Evolutionary conservation across 2,329 filamentous ascomycete species (phyloP).

Genomic region (Penicillium sp.): DNA sequence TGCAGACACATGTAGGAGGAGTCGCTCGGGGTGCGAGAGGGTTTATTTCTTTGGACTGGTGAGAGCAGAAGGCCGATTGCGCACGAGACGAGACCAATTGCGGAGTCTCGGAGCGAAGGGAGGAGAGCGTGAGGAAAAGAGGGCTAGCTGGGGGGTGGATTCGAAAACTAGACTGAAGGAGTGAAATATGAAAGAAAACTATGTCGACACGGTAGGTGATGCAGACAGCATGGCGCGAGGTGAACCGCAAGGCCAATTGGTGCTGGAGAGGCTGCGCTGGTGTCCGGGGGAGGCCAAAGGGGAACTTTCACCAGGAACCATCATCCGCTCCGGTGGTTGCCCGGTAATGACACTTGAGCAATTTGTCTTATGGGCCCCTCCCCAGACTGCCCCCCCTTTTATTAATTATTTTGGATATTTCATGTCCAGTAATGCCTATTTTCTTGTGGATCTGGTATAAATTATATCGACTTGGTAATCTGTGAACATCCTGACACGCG

Average conservation of each 20-base stretch:
- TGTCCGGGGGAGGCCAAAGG: conserved; percentile 13
- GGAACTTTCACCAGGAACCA: conserved; percentile 16
- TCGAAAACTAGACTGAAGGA: conserved; percentile 8
- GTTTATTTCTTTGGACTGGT: neutral
- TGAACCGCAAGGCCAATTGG: conserved; percentile 14
- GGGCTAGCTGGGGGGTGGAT: neutral
- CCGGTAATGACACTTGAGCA: conserved; percentile 14
- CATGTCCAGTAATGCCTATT: neutral
- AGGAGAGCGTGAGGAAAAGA: conserved; percentile 6
- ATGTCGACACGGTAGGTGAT: conserved; percentile 1
- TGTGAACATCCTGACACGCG: neutral
- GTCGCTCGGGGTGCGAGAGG: neutral
- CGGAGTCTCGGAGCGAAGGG: conserved; percentile 14
- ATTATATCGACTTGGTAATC: neutral
- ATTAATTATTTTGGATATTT: neutral
- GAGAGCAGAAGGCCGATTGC: neutral
- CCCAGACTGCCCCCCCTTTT: neutral
- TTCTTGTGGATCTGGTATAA: neutral
- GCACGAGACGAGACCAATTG: conserved; percentile 3
- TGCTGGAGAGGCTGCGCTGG: conserved; percentile 10
- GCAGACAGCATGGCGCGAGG: conserved; percentile 13
- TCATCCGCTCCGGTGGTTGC: conserved; percentile 9
- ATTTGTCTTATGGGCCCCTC: neutral
- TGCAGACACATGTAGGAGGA: conserved; percentile 9
- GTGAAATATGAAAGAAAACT: neutral